These are phyloP conservation scores for Capsicum baccatum DNA, from an alignment of 257 asterid genomes.

Conservation along the genomic window DNA sequence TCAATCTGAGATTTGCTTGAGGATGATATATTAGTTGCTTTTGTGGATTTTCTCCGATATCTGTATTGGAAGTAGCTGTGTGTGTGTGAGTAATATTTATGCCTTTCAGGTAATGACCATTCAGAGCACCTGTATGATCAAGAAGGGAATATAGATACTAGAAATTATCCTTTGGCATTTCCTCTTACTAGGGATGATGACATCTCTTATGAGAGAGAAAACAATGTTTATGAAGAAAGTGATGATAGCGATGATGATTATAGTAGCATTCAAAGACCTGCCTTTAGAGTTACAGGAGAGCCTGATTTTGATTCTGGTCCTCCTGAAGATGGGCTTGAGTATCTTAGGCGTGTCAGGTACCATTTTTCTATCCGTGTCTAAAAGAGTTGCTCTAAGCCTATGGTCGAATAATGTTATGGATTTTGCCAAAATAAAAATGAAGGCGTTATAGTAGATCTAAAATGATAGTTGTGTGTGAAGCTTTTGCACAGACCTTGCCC, in stretches of 20 bases:
- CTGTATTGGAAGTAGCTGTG: conserved; percentile 11
- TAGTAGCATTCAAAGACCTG: conserved; percentile 78
- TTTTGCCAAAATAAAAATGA: background rate
- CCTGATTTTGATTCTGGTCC: conserved; percentile 97
- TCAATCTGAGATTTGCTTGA: conserved; percentile 14
- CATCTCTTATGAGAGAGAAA: conserved; percentile 48
- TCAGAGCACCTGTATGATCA: conserved; percentile 40
- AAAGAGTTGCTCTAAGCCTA: conserved; percentile 15
- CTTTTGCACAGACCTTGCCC: background rate
- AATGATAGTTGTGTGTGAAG: background rate
- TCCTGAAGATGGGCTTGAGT: conserved; percentile 93
- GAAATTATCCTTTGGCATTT: conserved; percentile 43
- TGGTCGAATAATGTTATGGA: background rate
- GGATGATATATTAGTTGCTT: conserved; percentile 18
- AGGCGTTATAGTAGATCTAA: conserved; percentile 38
- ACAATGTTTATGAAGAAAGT: conserved; percentile 58
- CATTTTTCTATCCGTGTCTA: conserved; percentile 32
- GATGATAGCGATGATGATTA: conserved; percentile 87
- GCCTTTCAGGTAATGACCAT: conserved; percentile 54
- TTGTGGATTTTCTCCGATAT: background rate
- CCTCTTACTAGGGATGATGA: conserved; percentile 45
- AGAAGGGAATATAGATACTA: conserved; percentile 30
- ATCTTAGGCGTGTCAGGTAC: conserved; percentile 86
- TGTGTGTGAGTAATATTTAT: conserved; percentile 20
- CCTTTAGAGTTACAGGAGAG: conserved; percentile 77